phyloP scores from a whole-genome alignment of 2,329 filamentous ascomycete species.

The Colletotrichum eremochloae region DNA sequence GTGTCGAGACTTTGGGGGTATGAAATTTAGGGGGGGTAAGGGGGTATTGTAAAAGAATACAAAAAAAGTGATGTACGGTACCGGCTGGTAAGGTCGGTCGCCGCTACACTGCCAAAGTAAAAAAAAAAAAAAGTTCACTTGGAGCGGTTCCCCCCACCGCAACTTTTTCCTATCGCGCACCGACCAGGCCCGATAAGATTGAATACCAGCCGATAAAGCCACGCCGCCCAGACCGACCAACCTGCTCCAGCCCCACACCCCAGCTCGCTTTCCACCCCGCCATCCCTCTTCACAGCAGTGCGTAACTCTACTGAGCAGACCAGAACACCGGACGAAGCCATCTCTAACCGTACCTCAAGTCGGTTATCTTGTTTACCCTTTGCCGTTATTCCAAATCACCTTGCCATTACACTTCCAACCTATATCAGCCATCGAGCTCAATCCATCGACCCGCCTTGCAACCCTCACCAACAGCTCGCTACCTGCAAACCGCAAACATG shows the following conservation, averaged over 20 bases:
- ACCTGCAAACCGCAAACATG: conserved; percentile 62
- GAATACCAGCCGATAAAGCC: conserved; percentile 25
- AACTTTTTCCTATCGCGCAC: conserved; percentile 53
- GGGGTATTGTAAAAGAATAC: conserved; percentile 26
- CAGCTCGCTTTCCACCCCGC: conserved; percentile 32
- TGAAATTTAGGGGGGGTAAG: conserved; percentile 22
- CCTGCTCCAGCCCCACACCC: conserved; percentile 33
- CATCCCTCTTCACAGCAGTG: conserved; percentile 32
- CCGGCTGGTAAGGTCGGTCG: conserved; percentile 20
- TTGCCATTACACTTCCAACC: neutral
- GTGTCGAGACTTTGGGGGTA: conserved; percentile 40
- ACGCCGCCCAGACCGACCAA: conserved; percentile 29
- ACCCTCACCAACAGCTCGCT: neutral
- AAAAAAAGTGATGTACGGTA: conserved; percentile 27
- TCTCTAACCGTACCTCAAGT: conserved; percentile 14
- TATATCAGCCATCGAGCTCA: conserved; percentile 1
- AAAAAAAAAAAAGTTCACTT: conserved; percentile 42
- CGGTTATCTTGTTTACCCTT: conserved; percentile 11
- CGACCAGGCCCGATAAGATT: conserved; percentile 34
- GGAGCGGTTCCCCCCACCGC: conserved; percentile 51
- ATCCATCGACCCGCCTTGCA: conserved; percentile 2
- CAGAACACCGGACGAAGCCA: conserved; percentile 39
- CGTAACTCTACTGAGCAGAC: conserved; percentile 20
- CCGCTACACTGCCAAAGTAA: conserved; percentile 30
- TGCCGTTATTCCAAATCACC: neutral